Base-by-base conservation (phyloP, 805 yeast species). In the Ogataea allantospora region DNA sequence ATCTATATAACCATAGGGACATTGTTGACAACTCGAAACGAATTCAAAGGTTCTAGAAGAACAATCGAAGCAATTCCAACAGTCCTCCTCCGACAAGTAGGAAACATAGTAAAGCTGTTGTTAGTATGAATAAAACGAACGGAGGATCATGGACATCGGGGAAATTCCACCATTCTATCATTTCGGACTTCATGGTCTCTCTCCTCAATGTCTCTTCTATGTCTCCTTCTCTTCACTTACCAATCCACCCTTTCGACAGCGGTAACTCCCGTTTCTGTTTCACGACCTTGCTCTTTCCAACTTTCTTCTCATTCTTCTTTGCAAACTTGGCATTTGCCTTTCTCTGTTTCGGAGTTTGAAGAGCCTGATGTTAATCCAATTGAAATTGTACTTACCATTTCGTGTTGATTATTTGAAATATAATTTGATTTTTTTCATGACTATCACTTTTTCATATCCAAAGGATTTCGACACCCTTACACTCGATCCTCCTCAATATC, bases 271-370 rank as follows among this genome's bases (percentile, higher is more conserved):
- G 58, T 43, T 68, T 66, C 15, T 61, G 46, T 28, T 56, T 55
- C 28, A 50, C 61, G 10, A 66, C 59, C 52, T 75, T 78, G 32
- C 82, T 77, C 66, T 82, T 82, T 39, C 96, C 96, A 68, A 76
- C 80, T 58, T 81, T 80, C 47, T 73, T 72, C 54, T 79, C 84
- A 48, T 81, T 79, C 52, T 70, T 73, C 63, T 81, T 84, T 53
- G 84, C 87, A 62, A 80, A 91, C 60, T 81, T 85, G 54, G 75
- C 76, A 63, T 89, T 89, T n/a, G 95, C 96, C 38, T 76, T 70
- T 65, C 89, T 82, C 67, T 89, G 96, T 54, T 75, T 80, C 41
- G 93, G 89, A 16, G 96, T 83, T 71, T 88, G 96, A 21, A 70
- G 55, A 46, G 85, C 86, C 89, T 63, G 33, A 14, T 8, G 35